Evolutionary conservation across 78 protist genomes (phyloP).

Genomic region (Dictyostelium purpureum): DNA sequence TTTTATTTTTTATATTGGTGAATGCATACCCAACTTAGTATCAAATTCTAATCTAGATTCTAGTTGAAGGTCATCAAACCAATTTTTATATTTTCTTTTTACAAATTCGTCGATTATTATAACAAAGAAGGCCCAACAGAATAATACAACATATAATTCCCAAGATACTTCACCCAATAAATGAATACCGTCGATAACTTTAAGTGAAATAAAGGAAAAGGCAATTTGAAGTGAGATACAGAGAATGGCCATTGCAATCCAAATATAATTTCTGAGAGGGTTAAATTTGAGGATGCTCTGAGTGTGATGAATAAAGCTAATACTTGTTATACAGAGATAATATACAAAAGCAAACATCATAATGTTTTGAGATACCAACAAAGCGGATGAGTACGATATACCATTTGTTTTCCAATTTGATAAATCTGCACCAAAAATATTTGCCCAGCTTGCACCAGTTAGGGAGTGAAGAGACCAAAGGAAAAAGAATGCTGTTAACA

Average conservation of each 20-base stretch:
- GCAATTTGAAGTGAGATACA: conserved; percentile 36
- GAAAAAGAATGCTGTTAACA: conserved; percentile 34
- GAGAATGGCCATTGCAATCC: background rate
- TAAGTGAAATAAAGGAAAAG: conserved; percentile 41
- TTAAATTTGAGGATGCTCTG: conserved; percentile 23
- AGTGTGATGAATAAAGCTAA: conserved; percentile 75
- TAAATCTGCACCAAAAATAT: conserved; percentile 69
- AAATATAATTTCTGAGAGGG: conserved; percentile 25
- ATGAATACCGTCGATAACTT: conserved; percentile 51
- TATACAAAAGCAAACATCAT: conserved; percentile 79
- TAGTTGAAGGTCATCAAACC: conserved; percentile 73
- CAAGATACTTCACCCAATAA: conserved; percentile 3
- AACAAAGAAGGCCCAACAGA: conserved; percentile 70
- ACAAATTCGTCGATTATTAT: conserved; percentile 66
- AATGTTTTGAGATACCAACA: conserved; percentile 67
- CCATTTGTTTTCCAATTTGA: background rate
- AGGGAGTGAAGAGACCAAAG: conserved; percentile 65
- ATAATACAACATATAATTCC: conserved; percentile 53
- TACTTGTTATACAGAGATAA: conserved; percentile 51
- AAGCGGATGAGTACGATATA: conserved; percentile 9
- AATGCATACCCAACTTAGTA: conserved; percentile 74
- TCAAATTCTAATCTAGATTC: conserved; percentile 76
- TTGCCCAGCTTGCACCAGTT: conserved; percentile 62
- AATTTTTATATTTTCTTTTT: conserved; percentile 44
- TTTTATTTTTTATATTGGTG: conserved; percentile 57